A percentile compares a stretch with the other conserved stretches of the same genome.
phyloP scores from a whole-genome alignment of 768 basidiomycete genomes.

The Lactarius akahatsu region DNA sequence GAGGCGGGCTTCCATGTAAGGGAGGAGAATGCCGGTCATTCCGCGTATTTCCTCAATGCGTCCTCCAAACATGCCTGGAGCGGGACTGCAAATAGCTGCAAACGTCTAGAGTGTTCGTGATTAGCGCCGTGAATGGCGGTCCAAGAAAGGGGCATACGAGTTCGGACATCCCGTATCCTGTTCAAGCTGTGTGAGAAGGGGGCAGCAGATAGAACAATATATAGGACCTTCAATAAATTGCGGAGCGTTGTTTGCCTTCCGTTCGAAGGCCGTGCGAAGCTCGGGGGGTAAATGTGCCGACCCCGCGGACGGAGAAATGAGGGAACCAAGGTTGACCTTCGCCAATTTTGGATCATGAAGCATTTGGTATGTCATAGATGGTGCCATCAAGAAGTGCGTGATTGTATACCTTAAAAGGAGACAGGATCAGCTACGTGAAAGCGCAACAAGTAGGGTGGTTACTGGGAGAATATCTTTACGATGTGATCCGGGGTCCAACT shows the following conservation, averaged over 20 bases:
- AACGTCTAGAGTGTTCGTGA: conserved; percentile 21
- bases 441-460: conserved; percentile 1
- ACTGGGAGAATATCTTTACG: conserved; percentile 60
- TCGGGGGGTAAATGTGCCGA: conserved; percentile 16
- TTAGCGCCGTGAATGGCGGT: not conserved
- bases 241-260: not conserved
- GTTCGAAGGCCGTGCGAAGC: conserved; percentile 12
- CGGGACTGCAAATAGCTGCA: conserved; percentile 8
- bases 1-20: conserved; percentile 65
- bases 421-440: not conserved
- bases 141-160: conserved; percentile 10
- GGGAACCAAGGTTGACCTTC: conserved; percentile 15
- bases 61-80: conserved; percentile 19
- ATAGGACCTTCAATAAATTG: conserved; percentile 12
- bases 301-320: not conserved
- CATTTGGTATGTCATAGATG: conserved; percentile 21
- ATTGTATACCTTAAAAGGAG: conserved; percentile 14
- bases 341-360: conserved; percentile 13
- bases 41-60: conserved; percentile 36
- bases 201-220: not conserved
- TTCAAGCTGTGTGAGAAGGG: not conserved
- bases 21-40: conserved; percentile 56
- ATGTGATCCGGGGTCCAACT: conserved; percentile 58
- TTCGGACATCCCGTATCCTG: conserved; percentile 27
- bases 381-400: conserved; percentile 19